Base-by-base conservation (phyloP, 2,329 filamentous ascomycete genomes). In the Camptophora hylomeconis region DNA sequence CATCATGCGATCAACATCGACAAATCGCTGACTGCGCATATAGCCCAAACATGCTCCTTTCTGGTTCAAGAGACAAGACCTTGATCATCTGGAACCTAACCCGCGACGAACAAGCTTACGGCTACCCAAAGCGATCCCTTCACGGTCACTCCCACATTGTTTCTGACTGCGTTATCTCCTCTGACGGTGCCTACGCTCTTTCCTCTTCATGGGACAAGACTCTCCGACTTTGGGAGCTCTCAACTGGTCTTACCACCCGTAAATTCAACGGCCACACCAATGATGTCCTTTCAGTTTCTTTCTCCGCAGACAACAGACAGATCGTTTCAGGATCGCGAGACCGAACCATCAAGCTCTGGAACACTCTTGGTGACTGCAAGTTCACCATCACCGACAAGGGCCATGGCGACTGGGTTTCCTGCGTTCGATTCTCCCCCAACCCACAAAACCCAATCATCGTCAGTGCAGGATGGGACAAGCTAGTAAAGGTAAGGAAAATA, bases 1-100 rank as follows among this genome's bases (percentile, higher is more conserved):
- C 32, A 28, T 27, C 32, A 37, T 32, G 27, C 30, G 23, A 30
- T 26, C 36, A 35, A 35, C 24, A 30, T 36, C 38, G 31, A 30
- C 31, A 24, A 30, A 30, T 26, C 15, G 31, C 25, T 31, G 42
- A 45, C 39, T 42, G 37, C 43, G 22, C 11, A 6, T 24, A 11
- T 27, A 76, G 83, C 80, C 89, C 89, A 58, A 95, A 98, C 75
- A 95, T 98, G 87, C 86, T 98, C 61, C 77, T 98, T 55, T 98
- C 89, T 50, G 87, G 72, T 57, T 83, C 75, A 60, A 84, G 89
- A 69, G 89, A 98, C 75, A 94, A 95, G 80, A 82, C 81, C 50
- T 72, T 98, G 62, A 98, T 98, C 71, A 92, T 98, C 76, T 98
- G 89, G 89, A 93, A 94, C 75, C 75, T 98, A 57, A 95, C 89